phyloP scores from a whole-genome alignment of 805 yeast species.

The Teunomyces lycoperdinae region DNA sequence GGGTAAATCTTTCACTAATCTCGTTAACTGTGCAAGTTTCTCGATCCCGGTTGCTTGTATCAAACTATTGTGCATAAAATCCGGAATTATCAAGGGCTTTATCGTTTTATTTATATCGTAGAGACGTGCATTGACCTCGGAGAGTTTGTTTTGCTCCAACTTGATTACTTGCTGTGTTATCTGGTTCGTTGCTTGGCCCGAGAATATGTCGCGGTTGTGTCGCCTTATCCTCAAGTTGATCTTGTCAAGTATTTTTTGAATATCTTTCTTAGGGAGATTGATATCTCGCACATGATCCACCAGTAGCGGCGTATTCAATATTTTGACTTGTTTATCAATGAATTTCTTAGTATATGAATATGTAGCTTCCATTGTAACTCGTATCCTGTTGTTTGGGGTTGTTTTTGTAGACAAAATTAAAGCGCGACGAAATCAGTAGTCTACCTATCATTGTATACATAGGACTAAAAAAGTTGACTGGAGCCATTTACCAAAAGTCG shows the following conservation, averaged over 20 bases:
- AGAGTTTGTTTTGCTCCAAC: slow-evolving; percentile 28
- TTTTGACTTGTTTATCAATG: slow-evolving; percentile 29
- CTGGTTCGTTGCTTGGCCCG: slow-evolving; percentile 31
- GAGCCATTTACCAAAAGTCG: too few species aligned
- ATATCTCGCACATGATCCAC: slow-evolving; percentile 16
- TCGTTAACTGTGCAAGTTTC: slow-evolving; percentile 19
- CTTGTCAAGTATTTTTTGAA: slow-evolving; percentile 20
- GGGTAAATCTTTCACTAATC: slow-evolving; percentile 31
- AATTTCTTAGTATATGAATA: slow-evolving; percentile 31
- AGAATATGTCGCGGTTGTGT: slow-evolving; percentile 26
- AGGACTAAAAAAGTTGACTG: too few species aligned
- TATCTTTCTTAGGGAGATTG: slow-evolving; percentile 7
- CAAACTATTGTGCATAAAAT: slow-evolving; percentile 10
- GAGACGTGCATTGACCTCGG: slow-evolving; percentile 26
- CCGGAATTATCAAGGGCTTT: slow-evolving; percentile 29
- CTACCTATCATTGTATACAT: too few species aligned
- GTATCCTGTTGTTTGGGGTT: not conserved
- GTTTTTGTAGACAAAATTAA: not conserved
- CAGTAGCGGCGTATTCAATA: slow-evolving; percentile 26
- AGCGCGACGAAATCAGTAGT: not conserved
- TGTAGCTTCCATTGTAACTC: slow-evolving; percentile 11
- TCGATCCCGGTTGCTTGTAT: slow-evolving; percentile 9
- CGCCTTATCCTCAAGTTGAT: slow-evolving; percentile 23
- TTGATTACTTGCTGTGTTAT: slow-evolving; percentile 36
- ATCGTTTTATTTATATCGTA: slow-evolving; percentile 16